Evolutionary conservation across 108 stramenopile species (phyloP), one percentile per base, ranked within the genome.

Genomic region (Cyclotella cryptica): DNA sequence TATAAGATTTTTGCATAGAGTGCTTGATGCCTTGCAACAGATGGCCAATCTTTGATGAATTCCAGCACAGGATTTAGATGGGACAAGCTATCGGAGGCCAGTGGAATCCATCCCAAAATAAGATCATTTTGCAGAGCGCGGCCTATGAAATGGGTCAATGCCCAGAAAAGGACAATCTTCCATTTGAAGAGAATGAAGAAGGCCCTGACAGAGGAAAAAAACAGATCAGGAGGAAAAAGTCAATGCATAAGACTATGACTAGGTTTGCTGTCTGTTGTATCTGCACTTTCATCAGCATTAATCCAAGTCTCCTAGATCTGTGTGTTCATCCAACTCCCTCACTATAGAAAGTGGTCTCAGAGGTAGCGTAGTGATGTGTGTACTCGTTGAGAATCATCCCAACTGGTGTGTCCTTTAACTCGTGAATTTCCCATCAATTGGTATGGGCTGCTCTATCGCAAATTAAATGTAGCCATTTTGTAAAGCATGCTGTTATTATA

Each of bases 121-220:
- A 87, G 93, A 49, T 53, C 83, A 17, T 64, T 88, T 0, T 94
- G 93, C 67, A 81, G 88, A 40, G 87, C 15, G 93, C 93, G 26
- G 91, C 87, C 9, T 54, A 19, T 49, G 80, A 72, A 21, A 94
- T 94, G 81, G 86, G 92, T 71, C 60, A 91, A 55, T 94, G 88
- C 55, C 93, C 93, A 51, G 91, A 92, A 15, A 94, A 94, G 61
- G 93, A 94, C 75, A 81, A 88, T 6, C 72, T 94, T 41, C 87
- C 87, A 24, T 94, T 94, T 84, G 90, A 87, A 47, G 79, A 69
- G 7, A 71, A 58, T 13, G 85, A 77, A 21, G 60, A 61, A 0
- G 35, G 35, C 0, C 9, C 29, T 17, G 60, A 13, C 1, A 30
- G 35, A 29, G 30, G 14, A 12, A 39, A 1, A 61, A 12, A 2